phyloP scores from a whole-genome alignment of 495 filamentous ascomycete genomes.

The Aspergillus taichungensis region DNA sequence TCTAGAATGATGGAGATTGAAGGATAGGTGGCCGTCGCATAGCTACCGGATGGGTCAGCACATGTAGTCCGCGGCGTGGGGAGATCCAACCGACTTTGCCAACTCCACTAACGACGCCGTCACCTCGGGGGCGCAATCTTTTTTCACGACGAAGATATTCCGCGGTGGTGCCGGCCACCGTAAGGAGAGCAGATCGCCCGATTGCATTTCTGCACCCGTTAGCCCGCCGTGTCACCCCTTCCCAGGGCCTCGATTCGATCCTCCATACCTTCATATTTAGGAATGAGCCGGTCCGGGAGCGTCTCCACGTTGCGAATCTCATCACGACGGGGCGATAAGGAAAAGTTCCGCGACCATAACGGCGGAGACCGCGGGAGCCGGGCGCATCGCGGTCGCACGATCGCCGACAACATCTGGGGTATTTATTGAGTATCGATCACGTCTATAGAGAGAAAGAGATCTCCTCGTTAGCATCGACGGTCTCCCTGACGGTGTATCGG shows the following conservation, averaged over 20 bases:
- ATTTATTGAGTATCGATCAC: too few species aligned
- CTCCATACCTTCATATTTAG: slow-evolving; percentile 45
- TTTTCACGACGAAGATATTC: slow-evolving; percentile 86
- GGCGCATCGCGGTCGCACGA: slow-evolving; percentile 1
- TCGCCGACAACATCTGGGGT: background rate
- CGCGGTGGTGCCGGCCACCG: slow-evolving; percentile 84
- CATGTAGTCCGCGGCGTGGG: slow-evolving; percentile 1
- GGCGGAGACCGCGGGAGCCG: background rate
- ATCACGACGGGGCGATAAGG: slow-evolving; percentile 22
- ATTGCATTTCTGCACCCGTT: slow-evolving; percentile 37
- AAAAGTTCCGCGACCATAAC: slow-evolving; percentile 25
- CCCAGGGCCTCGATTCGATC: background rate
- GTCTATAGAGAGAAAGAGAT: too few species aligned
- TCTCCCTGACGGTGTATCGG: too few species aligned
- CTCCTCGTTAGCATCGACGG: too few species aligned
- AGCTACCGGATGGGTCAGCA: slow-evolving; percentile 33
- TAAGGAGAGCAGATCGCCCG: slow-evolving; percentile 64
- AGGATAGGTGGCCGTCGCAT: slow-evolving; percentile 73
- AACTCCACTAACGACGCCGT: slow-evolving; percentile 68
- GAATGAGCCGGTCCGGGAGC: slow-evolving; percentile 33
- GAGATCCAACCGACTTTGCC: slow-evolving; percentile 43
- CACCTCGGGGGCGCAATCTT: slow-evolving; percentile 63
- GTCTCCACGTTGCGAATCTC: slow-evolving; percentile 37
- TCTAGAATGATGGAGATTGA: slow-evolving; percentile 77
- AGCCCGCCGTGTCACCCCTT: background rate